Base-by-base conservation (phyloP, 345 rosid genomes). In the Heritiera littoralis region DNA sequence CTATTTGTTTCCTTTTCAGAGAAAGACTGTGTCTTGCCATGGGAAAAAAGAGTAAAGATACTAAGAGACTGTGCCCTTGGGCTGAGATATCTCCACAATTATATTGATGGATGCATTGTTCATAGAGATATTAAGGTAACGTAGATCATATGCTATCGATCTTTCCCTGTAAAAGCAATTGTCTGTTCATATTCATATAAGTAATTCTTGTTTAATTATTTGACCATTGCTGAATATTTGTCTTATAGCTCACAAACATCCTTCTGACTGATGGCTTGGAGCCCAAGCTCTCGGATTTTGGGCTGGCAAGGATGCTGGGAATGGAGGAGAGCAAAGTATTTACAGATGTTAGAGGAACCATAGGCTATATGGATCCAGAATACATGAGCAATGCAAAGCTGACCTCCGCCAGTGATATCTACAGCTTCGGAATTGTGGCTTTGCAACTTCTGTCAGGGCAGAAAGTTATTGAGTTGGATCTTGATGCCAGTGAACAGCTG, bases 351-450 rank as follows among this genome's bases (percentile, higher is more conserved):
- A 87, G 95, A 80, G 93, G 95, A 81, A 91, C 93, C 30, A 88
- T 89, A 63, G 93, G 93, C 3, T 89, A 91, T 70, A 88, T 91
- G 95, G 95, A 91, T 77, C 93, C 93, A 0, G 92, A 91, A 77
- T 91, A 91, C 80, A 87, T 89, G 89, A 91, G 79, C 86, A 91
- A 89, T 60, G 88, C 95, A 59, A 89, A 86, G 83, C 86, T 89
- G 60, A 89, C 95, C 5, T 74, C 85, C 77, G 90, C 93, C 3
- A 88, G 95, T 80, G 95, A 91, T 72, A 84, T 89, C 55, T 91
- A 89, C 41, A 89, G 95, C 78, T 89, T 91, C 11, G 95, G 95
- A 7, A 91, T 91, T 55, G 92, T 91, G 45, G 79, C 75, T 20
- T 90, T 91, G 58, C 95, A 91, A 69, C 78, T 91, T 55, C 87